Percentiles rank a stretch among this genome's conserved stretches.
Evolutionary conservation across 2,329 filamentous ascomycete genomes (phyloP).

Genomic region (Claviceps pazoutovae): DNA sequence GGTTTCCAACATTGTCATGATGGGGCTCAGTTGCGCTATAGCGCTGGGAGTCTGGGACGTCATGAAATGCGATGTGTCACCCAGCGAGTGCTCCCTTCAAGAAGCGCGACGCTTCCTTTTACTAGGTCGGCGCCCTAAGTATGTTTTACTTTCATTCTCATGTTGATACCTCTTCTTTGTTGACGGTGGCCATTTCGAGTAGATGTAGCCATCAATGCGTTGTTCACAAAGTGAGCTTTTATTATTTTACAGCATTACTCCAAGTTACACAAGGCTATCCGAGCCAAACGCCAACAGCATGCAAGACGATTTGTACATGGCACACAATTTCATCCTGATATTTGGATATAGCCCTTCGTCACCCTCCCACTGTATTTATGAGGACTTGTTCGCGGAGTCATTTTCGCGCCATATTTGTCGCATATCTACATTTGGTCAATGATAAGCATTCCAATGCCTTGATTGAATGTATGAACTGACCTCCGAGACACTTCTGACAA

Average conservation of each 20-base stretch:
- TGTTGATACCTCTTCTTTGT: not conserved
- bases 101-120: not conserved
- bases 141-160: not conserved
- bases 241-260: conserved; percentile 3
- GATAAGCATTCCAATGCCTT: not conserved
- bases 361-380: conserved; percentile 11
- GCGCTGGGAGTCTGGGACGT: not conserved
- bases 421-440: conserved; percentile 24
- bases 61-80: not conserved
- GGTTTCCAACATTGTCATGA: not conserved
- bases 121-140: no score
- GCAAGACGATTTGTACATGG: conserved; percentile 14
- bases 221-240: not conserved
- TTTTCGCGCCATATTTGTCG: conserved; percentile 29
- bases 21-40: not conserved
- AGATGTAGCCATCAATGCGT: not conserved
- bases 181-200: no score
- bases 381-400: conserved; percentile 20
- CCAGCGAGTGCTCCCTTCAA: not conserved
- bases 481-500: conserved; percentile 74
- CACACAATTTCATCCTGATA: conserved; percentile 18
- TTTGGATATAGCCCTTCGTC: conserved; percentile 9
- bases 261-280: conserved; percentile 18
- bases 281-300: conserved; percentile 22
- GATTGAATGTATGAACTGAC: conserved; percentile 34